These are phyloP conservation scores for Fusarium subtropicale DNA, from an alignment of 2,329 filamentous ascomycete genomes.

Conservation along the genomic window DNA sequence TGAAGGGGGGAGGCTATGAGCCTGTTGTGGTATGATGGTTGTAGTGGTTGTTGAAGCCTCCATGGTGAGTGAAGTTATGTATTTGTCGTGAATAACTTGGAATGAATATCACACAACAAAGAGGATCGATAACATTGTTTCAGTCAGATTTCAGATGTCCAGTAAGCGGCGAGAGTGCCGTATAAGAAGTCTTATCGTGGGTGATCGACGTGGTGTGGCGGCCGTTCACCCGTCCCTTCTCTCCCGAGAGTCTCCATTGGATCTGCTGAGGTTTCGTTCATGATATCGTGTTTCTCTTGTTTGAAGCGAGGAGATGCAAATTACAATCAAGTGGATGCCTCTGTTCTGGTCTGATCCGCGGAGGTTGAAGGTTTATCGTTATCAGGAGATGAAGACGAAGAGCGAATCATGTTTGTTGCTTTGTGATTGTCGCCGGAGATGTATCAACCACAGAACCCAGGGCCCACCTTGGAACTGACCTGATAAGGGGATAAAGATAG, in stretches of 20 bases:
- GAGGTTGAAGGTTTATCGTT: slow-evolving; percentile 39
- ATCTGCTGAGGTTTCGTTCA: slow-evolving; percentile 31
- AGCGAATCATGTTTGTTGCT: slow-evolving; percentile 46
- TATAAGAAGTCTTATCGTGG: slow-evolving; percentile 27
- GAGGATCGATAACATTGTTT: slow-evolving; percentile 4
- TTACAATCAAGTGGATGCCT: slow-evolving; percentile 39
- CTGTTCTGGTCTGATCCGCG: slow-evolving; percentile 40
- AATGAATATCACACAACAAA: slow-evolving; percentile 9
- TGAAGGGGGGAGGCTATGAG: slow-evolving; percentile 52
- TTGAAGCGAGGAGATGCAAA: slow-evolving; percentile 49
- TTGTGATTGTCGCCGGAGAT: slow-evolving; percentile 44
- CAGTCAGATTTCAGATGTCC: background rate
- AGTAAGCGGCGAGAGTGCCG: slow-evolving; percentile 13
- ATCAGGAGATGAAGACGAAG: slow-evolving; percentile 32
- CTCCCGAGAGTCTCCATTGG: slow-evolving; percentile 11
- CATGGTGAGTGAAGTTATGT: slow-evolving; percentile 28
- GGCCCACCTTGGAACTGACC: slow-evolving; percentile 32
- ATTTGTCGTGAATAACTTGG: slow-evolving; percentile 2
- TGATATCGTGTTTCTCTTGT: slow-evolving; percentile 34
- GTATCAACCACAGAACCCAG: slow-evolving; percentile 32
- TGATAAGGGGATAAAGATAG: slow-evolving; percentile 38
- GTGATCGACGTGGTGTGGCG: slow-evolving; percentile 28
- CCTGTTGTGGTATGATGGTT: slow-evolving; percentile 5
- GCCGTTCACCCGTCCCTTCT: slow-evolving; percentile 20
- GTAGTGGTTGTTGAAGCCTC: slow-evolving; percentile 37